phyloP scores from a whole-genome alignment of 2,329 filamentous ascomycete genomes.

The Aureobasidium sp. region DNA sequence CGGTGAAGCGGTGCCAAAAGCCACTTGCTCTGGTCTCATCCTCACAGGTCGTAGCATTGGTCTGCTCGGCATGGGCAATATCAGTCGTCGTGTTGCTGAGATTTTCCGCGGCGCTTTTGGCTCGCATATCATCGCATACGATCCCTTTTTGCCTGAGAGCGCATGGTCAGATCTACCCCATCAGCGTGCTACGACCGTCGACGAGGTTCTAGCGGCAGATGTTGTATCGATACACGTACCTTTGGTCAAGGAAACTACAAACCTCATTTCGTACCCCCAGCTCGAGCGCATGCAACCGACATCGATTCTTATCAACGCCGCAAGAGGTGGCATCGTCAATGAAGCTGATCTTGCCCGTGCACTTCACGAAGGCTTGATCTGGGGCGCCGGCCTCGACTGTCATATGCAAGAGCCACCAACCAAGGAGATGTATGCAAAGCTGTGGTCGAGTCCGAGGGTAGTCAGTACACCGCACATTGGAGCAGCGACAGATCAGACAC shows the following conservation, averaged over 20 bases:
- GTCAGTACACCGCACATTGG: slow-evolving; percentile 40
- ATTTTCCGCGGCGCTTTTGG: slow-evolving; percentile 28
- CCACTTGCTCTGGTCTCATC: slow-evolving; percentile 33
- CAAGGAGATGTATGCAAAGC: slow-evolving; percentile 19
- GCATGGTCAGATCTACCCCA: slow-evolving; percentile 22
- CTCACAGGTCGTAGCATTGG: slow-evolving; percentile 28
- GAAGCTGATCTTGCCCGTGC: slow-evolving; percentile 23
- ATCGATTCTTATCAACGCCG: slow-evolving; percentile 27
- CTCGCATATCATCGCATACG: slow-evolving; percentile 26
- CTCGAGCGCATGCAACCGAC: slow-evolving; percentile 23
- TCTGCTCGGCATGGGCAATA: slow-evolving; percentile 32
- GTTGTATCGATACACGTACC: slow-evolving; percentile 30
- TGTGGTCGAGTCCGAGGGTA: slow-evolving; percentile 20
- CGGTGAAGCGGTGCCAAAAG: slow-evolving; percentile 29
- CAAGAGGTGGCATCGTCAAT: slow-evolving; percentile 27
- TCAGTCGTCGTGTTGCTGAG: slow-evolving; percentile 27
- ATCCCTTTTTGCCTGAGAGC: slow-evolving; percentile 24
- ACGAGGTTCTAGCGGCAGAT: slow-evolving; percentile 26
- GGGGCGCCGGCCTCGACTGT: slow-evolving; percentile 27
- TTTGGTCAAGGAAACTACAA: slow-evolving; percentile 21
- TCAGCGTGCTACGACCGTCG: slow-evolving; percentile 20
- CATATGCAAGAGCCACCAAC: slow-evolving; percentile 25
- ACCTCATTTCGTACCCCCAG: slow-evolving; percentile 23
- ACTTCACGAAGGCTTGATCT: slow-evolving; percentile 20
- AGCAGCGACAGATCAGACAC: slow-evolving; percentile 34